phyloP scores from a whole-genome alignment of 495 filamentous ascomycete genomes.

The Neurospora hispaniola region DNA sequence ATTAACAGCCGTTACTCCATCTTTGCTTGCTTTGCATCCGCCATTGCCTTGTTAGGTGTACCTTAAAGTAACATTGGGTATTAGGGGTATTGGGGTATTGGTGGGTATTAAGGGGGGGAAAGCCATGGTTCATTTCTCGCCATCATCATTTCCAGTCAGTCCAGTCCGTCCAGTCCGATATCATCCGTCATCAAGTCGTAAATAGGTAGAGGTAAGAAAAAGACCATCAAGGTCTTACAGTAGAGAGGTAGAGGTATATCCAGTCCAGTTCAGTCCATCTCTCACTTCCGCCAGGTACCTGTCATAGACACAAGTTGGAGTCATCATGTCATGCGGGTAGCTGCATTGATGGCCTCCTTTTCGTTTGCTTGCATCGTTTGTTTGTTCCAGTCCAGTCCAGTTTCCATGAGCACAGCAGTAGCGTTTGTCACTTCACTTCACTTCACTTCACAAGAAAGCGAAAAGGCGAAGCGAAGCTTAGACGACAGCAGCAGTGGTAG shows the following conservation, averaged over 20 bases:
- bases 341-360: not conserved
- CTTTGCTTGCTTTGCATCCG: not conserved
- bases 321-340: not conserved
- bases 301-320: not conserved
- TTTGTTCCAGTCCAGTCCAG: not conserved
- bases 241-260: not conserved
- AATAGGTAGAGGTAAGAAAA: not conserved
- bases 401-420: not conserved
- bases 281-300: not conserved
- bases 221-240: not conserved
- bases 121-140: not conserved
- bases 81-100: too few species aligned
- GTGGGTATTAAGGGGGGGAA: not conserved
- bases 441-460: not conserved
- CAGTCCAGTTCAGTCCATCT: not conserved
- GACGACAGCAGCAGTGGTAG: constrained; percentile 16
- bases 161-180: not conserved
- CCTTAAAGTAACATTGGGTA: not conserved
- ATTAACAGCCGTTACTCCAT: not conserved
- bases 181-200: not conserved
- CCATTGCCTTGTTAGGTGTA: not conserved
- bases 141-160: not conserved
- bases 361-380: not conserved
- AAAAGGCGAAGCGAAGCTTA: constrained; percentile 4
- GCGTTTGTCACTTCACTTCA: too few species aligned